phyloP scores from a whole-genome alignment of 2,329 filamentous ascomycete genomes.

The Aspergillus ibericus region DNA sequence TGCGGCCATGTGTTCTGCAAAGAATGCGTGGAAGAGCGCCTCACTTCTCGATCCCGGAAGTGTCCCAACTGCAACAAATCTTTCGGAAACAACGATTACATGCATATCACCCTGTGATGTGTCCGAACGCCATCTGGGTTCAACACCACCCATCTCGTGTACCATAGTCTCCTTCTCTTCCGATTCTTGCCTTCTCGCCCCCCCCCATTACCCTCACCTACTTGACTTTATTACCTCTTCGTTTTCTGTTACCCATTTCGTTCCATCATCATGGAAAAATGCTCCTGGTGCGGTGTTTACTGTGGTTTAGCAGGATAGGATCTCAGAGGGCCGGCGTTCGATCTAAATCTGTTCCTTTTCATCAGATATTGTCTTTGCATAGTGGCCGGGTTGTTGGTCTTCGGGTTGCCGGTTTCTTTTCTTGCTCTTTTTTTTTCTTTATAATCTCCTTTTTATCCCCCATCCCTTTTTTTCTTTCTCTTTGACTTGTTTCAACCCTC shows the following conservation, averaged over 20 bases:
- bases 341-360: constrained; percentile 20
- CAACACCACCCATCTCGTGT: constrained; percentile 28
- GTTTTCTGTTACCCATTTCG: constrained; percentile 9
- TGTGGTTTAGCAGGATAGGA: constrained; percentile 33
- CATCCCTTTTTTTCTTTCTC: constrained; percentile 4
- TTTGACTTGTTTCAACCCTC: constrained; percentile 7
- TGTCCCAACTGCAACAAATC: constrained; percentile 91
- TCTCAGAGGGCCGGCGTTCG: constrained; percentile 34
- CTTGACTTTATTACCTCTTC: constrained; percentile 17
- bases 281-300: constrained; percentile 39
- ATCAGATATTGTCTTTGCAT: constrained; percentile 23
- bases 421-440: constrained; percentile 8
- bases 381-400: constrained; percentile 22
- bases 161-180: constrained; percentile 31
- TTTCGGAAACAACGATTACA: constrained; percentile 88
- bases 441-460: constrained; percentile 7
- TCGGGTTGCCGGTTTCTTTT: constrained; percentile 15
- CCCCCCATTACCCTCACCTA: constrained; percentile 3
- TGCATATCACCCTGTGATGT: constrained; percentile 57
- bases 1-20: constrained; percentile 96
- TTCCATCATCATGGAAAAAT: constrained; percentile 25
- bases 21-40: constrained; percentile 83
- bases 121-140: constrained; percentile 7
- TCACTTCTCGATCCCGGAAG: constrained; percentile 87
- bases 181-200: constrained; percentile 13